A percentile compares a stretch with the other conserved stretches of the same genome.
phyloP scores from a whole-genome alignment of 2,329 filamentous ascomycete species.

The Metarhizium sp. region DNA sequence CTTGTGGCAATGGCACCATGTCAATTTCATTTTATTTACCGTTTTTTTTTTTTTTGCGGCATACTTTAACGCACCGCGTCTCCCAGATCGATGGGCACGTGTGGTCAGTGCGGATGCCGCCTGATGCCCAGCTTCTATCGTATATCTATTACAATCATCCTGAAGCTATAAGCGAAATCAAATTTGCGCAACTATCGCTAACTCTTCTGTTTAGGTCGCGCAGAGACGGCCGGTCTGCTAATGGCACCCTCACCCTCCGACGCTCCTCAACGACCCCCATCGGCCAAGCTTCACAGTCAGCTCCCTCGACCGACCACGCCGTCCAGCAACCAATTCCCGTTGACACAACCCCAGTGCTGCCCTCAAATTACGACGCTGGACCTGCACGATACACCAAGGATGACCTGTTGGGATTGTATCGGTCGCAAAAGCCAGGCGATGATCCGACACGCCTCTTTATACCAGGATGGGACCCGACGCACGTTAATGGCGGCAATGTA shows the following conservation, averaged over 20 bases:
- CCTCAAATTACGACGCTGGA: slow-evolving; percentile 23
- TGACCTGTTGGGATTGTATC: slow-evolving; percentile 67
- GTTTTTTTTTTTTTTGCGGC: background rate
- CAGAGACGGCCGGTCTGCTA: slow-evolving; percentile 46
- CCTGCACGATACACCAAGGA: slow-evolving; percentile 66
- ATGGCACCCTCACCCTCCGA: slow-evolving; percentile 56
- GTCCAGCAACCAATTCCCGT: slow-evolving; percentile 26
- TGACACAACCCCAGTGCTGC: slow-evolving; percentile 25
- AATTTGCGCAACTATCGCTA: background rate
- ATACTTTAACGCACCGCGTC: background rate
- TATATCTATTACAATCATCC: background rate
- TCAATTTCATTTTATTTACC: background rate
- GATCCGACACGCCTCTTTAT: slow-evolving; percentile 58
- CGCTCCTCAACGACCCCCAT: slow-evolving; percentile 51
- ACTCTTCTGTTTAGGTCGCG: slow-evolving; percentile 37
- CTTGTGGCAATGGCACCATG: background rate
- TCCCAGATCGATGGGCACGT: background rate
- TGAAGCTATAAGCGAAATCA: background rate
- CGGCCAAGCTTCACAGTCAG: slow-evolving; percentile 29
- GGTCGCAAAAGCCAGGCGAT: slow-evolving; percentile 37
- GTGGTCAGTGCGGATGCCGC: background rate
- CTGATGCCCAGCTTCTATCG: background rate
- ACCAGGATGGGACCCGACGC: slow-evolving; percentile 69
- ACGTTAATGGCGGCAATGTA: slow-evolving; percentile 52
- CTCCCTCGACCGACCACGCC: slow-evolving; percentile 26